phyloP scores from a whole-genome alignment of 768 basidiomycete genomes.

The Boletus sp. region DNA sequence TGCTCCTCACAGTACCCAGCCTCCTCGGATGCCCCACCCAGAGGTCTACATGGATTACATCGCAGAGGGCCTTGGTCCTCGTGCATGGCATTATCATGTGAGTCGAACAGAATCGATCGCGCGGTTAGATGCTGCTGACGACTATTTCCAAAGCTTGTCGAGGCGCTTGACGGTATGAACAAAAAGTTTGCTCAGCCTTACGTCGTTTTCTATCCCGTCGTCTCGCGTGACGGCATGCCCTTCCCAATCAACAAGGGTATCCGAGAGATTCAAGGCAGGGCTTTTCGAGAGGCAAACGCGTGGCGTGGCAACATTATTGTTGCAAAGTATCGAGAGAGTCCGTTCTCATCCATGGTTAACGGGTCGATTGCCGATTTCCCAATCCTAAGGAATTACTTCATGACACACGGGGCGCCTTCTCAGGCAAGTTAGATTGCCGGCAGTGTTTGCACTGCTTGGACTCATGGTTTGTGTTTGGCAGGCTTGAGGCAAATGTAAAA shows the following conservation, averaged over 20 bases:
- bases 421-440: constrained; percentile 34
- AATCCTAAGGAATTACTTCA: constrained; percentile 75
- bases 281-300: constrained; percentile 59
- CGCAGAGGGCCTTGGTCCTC: constrained; percentile 65
- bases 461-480: constrained; percentile 26
- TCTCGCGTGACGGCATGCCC: constrained; percentile 78
- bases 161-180: constrained; percentile 78
- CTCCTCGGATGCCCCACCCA: constrained; percentile 73
- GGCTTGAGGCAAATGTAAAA: constrained; percentile 26
- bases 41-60: constrained; percentile 87
- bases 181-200: constrained; percentile 77
- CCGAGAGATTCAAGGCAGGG: constrained; percentile 66
- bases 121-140: constrained; percentile 19
- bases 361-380: constrained; percentile 85
- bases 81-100: constrained; percentile 75
- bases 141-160: constrained; percentile 51
- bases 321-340: constrained; percentile 59
- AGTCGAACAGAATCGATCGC: constrained; percentile 21
- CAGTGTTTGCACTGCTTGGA: constrained; percentile 10
- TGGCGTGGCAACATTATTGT: constrained; percentile 83
- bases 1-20: constrained; percentile 42
- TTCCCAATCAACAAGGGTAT: constrained; percentile 79
- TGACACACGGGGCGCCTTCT: constrained; percentile 58
- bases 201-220: constrained; percentile 73
- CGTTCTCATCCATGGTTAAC: constrained; percentile 56